Conservation (phyloP, 2,329 filamentous ascomycete species). For the Bipolaris oryzae region DNA sequence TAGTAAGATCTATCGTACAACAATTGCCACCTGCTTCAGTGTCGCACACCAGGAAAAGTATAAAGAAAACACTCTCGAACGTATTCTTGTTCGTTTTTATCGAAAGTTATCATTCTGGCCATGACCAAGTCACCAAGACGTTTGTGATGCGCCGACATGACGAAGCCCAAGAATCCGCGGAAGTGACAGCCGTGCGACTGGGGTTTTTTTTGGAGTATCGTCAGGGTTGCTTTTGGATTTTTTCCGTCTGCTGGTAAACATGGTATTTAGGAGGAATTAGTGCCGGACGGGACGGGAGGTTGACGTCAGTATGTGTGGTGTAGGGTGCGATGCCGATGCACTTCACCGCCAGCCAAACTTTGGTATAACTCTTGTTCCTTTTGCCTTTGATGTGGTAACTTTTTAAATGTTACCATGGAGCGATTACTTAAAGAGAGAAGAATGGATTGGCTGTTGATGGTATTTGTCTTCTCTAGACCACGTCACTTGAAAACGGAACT, state of each 20-base stretch:
- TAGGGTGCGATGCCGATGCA: neutral
- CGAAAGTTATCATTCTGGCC: neutral
- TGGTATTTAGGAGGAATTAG: neutral
- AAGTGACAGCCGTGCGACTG: neutral
- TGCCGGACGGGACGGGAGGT: neutral
- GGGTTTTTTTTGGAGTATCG: neutral
- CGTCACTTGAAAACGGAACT: neutral
- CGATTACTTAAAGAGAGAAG: neutral
- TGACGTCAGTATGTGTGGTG: neutral
- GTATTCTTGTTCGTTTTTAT: neutral
- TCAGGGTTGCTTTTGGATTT: neutral
- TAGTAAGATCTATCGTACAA: neutral
- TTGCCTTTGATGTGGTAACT: neutral
- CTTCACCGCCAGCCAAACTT: neutral
- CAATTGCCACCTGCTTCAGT: neutral
- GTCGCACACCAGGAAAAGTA: neutral
- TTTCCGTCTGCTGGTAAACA: neutral
- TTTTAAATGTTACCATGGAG: neutral
- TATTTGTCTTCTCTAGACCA: neutral
- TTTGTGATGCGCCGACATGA: conserved; percentile 6
- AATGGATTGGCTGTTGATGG: neutral
- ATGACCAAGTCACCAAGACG: neutral
- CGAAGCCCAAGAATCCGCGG: conserved; percentile 7
- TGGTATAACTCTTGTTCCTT: neutral
- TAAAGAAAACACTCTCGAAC: neutral